phyloP scores from a whole-genome alignment of 2,329 filamentous ascomycete genomes.

The Penicillium hesseltinei region DNA sequence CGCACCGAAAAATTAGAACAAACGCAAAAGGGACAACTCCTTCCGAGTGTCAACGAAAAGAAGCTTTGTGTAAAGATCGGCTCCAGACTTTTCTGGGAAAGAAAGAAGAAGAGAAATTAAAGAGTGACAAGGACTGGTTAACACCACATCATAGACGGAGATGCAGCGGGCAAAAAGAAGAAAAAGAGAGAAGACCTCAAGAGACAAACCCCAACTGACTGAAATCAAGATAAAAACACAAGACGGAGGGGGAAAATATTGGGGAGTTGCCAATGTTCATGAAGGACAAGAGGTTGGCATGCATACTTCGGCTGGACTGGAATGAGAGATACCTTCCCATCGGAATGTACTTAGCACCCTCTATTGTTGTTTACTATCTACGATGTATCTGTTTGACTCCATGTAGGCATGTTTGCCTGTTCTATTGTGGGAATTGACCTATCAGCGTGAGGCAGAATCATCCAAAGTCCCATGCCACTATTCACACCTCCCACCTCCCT shows the following conservation, averaged over 20 bases:
- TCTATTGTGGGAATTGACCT: background rate
- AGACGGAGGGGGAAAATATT: background rate
- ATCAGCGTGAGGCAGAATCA: background rate
- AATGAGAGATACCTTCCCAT: conserved; percentile 5
- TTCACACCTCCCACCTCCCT: background rate
- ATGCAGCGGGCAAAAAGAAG: background rate
- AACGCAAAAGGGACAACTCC: background rate
- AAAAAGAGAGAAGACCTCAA: background rate
- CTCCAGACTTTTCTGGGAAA: conserved; percentile 9
- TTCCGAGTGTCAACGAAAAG: background rate
- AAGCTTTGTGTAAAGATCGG: conserved; percentile 17
- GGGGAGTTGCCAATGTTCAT: background rate
- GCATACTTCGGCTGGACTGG: conserved; percentile 5
- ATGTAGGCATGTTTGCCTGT: background rate
- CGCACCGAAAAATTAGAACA: background rate
- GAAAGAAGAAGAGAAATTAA: background rate
- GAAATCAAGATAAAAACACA: background rate
- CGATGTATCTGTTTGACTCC: background rate
- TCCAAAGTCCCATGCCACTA: background rate
- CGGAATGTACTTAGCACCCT: background rate
- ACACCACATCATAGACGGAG: conserved; percentile 1
- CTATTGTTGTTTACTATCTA: background rate
- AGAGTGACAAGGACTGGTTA: conserved; percentile 6
- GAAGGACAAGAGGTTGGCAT: background rate
- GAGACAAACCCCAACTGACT: background rate